Evolutionary conservation across 139 green algal species (phyloP).

Genomic region (Chlorella sp.): DNA sequence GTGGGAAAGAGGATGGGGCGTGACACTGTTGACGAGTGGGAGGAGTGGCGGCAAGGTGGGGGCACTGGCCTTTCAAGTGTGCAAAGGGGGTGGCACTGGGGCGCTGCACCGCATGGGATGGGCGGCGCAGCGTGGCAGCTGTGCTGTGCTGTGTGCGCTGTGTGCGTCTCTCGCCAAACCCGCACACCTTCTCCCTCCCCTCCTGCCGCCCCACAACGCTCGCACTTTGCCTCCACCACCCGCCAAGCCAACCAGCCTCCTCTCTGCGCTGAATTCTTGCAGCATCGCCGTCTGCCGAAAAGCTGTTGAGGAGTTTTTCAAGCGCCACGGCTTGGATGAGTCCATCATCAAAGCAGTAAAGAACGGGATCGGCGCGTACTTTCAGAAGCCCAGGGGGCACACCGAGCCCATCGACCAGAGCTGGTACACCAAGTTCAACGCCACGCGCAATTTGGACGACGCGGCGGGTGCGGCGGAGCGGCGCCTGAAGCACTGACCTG

Average conservation of each 20-base stretch:
- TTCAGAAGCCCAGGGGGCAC: not conserved
- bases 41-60: no score
- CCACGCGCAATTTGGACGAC: not conserved
- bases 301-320: not conserved
- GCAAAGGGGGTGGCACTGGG: no score
- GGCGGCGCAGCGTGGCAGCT: no score
- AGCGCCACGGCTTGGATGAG: not conserved
- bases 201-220: no score
- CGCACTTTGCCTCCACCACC: no score
- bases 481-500: no score
- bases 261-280: not conserved
- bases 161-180: no score
- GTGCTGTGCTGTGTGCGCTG: not conserved
- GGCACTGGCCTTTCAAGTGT: no score
- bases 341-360: not conserved
- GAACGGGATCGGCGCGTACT: not conserved
- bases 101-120: no score
- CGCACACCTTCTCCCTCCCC: no score
- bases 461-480: not conserved
- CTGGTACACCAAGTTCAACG: not conserved
- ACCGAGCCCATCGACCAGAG: not conserved
- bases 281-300: not conserved
- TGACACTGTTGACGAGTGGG: no score
- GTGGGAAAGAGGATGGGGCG: no score
- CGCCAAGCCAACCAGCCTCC: not conserved